A percentile compares a stretch with the other conserved stretches of the same genome.
Conservation (phyloP, 352 stramenopile species). For the Phytophthora macrochlamydospora region DNA sequence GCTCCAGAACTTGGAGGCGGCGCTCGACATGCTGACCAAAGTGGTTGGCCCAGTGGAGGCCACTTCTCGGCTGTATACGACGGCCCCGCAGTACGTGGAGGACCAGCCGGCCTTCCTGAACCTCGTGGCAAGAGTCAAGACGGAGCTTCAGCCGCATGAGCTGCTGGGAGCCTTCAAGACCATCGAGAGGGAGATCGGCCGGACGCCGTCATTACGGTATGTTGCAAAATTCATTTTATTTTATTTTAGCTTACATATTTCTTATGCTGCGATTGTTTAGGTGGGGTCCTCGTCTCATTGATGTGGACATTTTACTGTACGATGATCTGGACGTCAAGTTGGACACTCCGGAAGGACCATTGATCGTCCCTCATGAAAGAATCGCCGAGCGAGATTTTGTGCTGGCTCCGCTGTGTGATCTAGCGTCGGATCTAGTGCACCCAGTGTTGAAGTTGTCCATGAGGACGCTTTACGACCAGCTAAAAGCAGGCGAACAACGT, state of each 20-base stretch:
- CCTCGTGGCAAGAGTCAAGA: slow-evolving; percentile 89
- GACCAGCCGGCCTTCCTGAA: slow-evolving; percentile 97
- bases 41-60: slow-evolving; percentile 51
- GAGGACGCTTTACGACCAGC: slow-evolving; percentile 57
- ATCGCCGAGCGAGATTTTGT: slow-evolving; percentile 98
- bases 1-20: slow-evolving; percentile 66
- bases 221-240: neutral
- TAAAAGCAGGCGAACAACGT: slow-evolving; percentile 31
- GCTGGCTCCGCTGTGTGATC: slow-evolving; percentile 93
- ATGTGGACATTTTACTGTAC: slow-evolving; percentile 97
- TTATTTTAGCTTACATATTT: neutral
- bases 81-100: slow-evolving; percentile 93
- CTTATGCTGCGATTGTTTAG: slow-evolving; percentile 38
- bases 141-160: slow-evolving; percentile 68
- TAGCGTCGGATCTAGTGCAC: slow-evolving; percentile 85
- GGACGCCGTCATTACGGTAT: slow-evolving; percentile 66
- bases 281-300: slow-evolving; percentile 93
- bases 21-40: slow-evolving; percentile 53
- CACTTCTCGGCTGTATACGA: slow-evolving; percentile 94
- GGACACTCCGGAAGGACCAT: slow-evolving; percentile 62
- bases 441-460: slow-evolving; percentile 81
- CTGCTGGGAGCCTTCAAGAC: slow-evolving; percentile 89
- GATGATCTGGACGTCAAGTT: slow-evolving; percentile 71
- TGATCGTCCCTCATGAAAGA: slow-evolving; percentile 95
- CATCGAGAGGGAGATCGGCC: slow-evolving; percentile 90